Evolutionary conservation across 148 eudicot species (phyloP).

Genomic region (Hydrangea macrophylla): DNA sequence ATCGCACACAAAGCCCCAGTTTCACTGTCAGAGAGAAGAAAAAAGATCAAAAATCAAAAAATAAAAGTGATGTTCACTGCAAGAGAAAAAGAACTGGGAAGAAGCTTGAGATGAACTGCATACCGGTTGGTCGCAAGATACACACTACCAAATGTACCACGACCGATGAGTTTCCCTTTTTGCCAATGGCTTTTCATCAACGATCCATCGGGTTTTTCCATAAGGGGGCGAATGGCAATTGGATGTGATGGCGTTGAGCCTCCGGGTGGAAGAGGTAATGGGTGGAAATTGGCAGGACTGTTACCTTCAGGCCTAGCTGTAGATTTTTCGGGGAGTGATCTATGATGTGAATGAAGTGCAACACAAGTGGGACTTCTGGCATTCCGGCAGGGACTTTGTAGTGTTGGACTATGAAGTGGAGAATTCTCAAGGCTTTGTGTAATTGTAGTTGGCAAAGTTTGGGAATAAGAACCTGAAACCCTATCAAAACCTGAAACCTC

Average conservation of each 20-base stretch:
- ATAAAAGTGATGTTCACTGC: neutral
- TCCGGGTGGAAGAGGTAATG: conserved; percentile 86
- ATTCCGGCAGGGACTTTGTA: too few relatives aligned
- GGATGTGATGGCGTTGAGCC: conserved; percentile 36
- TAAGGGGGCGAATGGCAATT: conserved; percentile 25
- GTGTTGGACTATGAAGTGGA: too few relatives aligned
- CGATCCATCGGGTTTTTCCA: conserved; percentile 33
- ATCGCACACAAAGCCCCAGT: conserved; percentile 91
- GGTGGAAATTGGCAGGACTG: conserved; percentile 45
- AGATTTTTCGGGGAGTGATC: conserved; percentile 45
- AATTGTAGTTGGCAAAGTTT: too few relatives aligned
- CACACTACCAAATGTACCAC: conserved; percentile 92
- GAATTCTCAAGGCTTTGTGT: too few relatives aligned
- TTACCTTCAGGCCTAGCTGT: conserved; percentile 33
- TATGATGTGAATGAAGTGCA: conserved; percentile 39
- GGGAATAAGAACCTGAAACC: too few relatives aligned
- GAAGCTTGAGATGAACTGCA: conserved; percentile 6
- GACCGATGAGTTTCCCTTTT: conserved; percentile 80
- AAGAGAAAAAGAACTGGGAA: conserved; percentile 2
- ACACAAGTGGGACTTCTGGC: conserved; percentile 28
- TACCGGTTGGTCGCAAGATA: conserved; percentile 76
- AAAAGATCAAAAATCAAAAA: neutral
- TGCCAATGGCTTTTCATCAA: conserved; percentile 64
- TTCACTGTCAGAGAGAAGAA: conserved; percentile 41
- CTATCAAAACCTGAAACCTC: too few relatives aligned